Conservation (phyloP, 1,284 basidiomycete genomes). For the Moniliella sp. region DNA sequence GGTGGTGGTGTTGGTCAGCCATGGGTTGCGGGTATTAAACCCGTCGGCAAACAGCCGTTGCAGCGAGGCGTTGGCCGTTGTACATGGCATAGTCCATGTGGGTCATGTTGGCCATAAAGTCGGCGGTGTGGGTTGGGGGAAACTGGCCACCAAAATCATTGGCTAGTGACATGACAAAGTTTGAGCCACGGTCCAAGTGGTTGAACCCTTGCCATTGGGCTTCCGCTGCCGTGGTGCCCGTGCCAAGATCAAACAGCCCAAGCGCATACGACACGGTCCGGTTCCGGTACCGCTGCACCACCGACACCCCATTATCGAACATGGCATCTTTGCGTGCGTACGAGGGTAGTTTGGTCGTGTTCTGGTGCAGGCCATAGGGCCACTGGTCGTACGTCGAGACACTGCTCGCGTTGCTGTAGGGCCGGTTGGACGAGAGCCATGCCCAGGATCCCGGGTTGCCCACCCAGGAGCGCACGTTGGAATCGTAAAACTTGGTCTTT, state of each 20-base stretch:
- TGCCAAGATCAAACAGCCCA: slow-evolving; percentile 22
- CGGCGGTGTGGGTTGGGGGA: slow-evolving; percentile 13
- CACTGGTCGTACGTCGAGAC: slow-evolving; percentile 8
- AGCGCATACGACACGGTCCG: slow-evolving; percentile 19
- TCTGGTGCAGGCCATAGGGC: slow-evolving; percentile 13
- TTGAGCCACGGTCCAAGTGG: slow-evolving; percentile 15
- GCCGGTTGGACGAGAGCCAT: slow-evolving; percentile 10
- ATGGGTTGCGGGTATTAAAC: slow-evolving; percentile 6
- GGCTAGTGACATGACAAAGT: slow-evolving; percentile 10
- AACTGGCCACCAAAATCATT: slow-evolving; percentile 4
- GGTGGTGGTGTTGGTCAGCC: slow-evolving; percentile 10
- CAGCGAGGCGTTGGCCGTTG: slow-evolving; percentile 9
- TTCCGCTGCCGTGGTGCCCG: slow-evolving; percentile 18
- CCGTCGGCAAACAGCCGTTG: slow-evolving; percentile 10
- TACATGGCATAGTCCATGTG: slow-evolving; percentile 29
- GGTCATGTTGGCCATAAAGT: slow-evolving; percentile 17
- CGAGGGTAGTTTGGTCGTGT: slow-evolving; percentile 6
- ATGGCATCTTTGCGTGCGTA: slow-evolving; percentile 14
- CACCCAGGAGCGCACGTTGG: slow-evolving; percentile 11
- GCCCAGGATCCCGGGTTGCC: slow-evolving; percentile 22
- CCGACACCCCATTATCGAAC: slow-evolving; percentile 4
- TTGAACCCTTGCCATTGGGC: slow-evolving; percentile 17
- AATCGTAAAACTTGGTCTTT: slow-evolving; percentile 6
- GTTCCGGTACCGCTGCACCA: slow-evolving; percentile 8
- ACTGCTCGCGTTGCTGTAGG: slow-evolving; percentile 3